These are phyloP conservation scores for Colletotrichum orbiculare DNA, from an alignment of 2,329 filamentous ascomycete genomes.

Conservation along the genomic window DNA sequence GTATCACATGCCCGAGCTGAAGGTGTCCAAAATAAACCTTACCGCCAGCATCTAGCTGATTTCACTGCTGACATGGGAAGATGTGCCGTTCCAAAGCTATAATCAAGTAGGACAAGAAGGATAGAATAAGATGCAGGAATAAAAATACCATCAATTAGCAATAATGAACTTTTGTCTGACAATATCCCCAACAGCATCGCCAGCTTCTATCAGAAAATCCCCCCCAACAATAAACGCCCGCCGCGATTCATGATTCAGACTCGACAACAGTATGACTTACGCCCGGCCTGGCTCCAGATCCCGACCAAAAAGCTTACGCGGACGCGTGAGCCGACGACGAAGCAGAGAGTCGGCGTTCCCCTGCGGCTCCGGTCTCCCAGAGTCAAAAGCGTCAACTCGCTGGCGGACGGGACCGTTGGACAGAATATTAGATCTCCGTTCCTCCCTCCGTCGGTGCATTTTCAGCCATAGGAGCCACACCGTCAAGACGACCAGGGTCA, in stretches of 20 bases:
- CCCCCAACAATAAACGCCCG: not conserved
- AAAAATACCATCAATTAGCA: rapidly evolving
- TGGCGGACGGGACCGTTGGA: not conserved
- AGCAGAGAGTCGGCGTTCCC: not conserved
- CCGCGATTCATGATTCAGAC: not conserved
- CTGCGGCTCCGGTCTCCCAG: not conserved
- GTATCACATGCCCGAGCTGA: constrained; percentile 30
- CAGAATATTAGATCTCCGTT: not conserved
- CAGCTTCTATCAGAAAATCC: not conserved
- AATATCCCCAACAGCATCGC: not conserved
- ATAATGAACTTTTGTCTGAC: no score
- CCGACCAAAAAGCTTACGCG: not conserved
- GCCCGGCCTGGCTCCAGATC: not conserved
- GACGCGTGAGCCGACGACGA: not conserved
- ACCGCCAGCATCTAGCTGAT: not conserved
- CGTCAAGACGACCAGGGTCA: not conserved
- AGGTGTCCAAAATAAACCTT: constrained; percentile 28
- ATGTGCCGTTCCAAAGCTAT: no score
- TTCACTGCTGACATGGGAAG: no score
- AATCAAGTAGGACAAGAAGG: no score
- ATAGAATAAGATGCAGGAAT: no score
- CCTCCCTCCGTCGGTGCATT: not conserved
- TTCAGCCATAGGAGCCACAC: not conserved
- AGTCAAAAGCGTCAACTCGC: not conserved
- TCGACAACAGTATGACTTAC: not conserved